Evolutionary conservation across 108 stramenopile species (phyloP), one percentile per base, ranked within the genome.

Genomic region (Fragilaria radians): DNA sequence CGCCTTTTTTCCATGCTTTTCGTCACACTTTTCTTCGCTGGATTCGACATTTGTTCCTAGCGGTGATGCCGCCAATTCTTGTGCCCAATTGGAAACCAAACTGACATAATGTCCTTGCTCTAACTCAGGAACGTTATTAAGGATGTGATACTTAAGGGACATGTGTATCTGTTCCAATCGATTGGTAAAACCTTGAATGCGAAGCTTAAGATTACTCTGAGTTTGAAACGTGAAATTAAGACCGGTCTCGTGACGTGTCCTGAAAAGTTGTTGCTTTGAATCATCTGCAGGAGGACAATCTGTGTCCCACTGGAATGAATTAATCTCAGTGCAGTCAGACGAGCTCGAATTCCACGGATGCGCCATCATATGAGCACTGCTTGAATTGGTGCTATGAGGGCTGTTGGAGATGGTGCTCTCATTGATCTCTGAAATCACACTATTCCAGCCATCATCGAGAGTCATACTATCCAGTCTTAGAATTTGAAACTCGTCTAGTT

Each of bases 21-120:
- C 42, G 42, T 45, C 42, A 17, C 42, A 11, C 42, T 45, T 17
- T 42, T 42, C 36, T 42, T 42, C 36, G 14, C 7, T 42, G 36
- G 36, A 7, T 11, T 11, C 14, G 11, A 11, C 36, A 42, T 7
- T 14, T 42, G 36, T 14, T 11, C 36, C 36, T 7, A 42, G 36
- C 3, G 74, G 74, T 25, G 57, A 52, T 17, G 18, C 28, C 24
- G 74, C 69, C 33, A 70, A 46, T 17, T 49, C 18, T 9, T 55
- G 52, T 32, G 74, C 74, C 74, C 74, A 76, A 42, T 19, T 62
- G 14, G 74, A 33, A 17, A 70, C 49, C 26, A 76, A 32, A 45
- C 63, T 70, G 28, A 74, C 7, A 63, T 65, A 51, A 7, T 18
- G 28, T 26, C 48, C 63, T 32, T 58, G 58, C 31, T 74, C 67